Conservation (phyloP, 2,329 filamentous ascomycete genomes). For the Cladosporium colombiae region DNA sequence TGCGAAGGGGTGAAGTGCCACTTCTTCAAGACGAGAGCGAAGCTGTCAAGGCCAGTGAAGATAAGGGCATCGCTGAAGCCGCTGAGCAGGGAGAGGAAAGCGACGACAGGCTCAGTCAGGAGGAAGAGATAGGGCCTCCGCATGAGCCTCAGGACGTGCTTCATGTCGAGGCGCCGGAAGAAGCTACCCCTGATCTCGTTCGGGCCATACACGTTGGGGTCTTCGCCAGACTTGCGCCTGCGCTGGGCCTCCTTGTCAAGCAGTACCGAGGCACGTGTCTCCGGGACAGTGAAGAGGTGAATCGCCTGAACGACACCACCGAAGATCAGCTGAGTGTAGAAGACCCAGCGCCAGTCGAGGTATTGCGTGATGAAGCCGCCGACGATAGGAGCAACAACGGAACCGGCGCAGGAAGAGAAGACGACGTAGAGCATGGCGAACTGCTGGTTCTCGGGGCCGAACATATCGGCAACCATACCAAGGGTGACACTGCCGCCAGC, state of each 20-base stretch:
- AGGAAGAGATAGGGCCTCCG: constrained; percentile 71
- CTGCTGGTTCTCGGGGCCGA: constrained; percentile 66
- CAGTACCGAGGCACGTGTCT: constrained; percentile 67
- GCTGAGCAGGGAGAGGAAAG: constrained; percentile 67
- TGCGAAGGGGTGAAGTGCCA: constrained; percentile 63
- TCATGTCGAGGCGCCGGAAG: constrained; percentile 38
- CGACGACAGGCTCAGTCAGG: constrained; percentile 71
- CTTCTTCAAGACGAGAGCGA: constrained; percentile 61
- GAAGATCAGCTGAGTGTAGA: constrained; percentile 84
- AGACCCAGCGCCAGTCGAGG: constrained; percentile 72
- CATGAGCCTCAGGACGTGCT: constrained; percentile 54
- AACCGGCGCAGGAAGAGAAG: constrained; percentile 56
- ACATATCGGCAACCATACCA: constrained; percentile 82
- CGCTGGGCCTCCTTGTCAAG: constrained; percentile 78
- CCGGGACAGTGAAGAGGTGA: constrained; percentile 86
- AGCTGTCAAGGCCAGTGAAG: constrained; percentile 76
- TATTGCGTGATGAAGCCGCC: constrained; percentile 36
- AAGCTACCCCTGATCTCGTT: constrained; percentile 68
- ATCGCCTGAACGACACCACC: constrained; percentile 75
- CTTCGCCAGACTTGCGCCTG: constrained; percentile 73
- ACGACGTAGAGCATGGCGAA: constrained; percentile 78
- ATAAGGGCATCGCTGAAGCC: constrained; percentile 75
- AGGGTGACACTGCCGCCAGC: constrained; percentile 61
- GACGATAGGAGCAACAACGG: constrained; percentile 36
- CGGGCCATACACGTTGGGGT: constrained; percentile 72